phyloP scores from a whole-genome alignment of 441 rosid species.

The Dalechampia spathulata region DNA sequence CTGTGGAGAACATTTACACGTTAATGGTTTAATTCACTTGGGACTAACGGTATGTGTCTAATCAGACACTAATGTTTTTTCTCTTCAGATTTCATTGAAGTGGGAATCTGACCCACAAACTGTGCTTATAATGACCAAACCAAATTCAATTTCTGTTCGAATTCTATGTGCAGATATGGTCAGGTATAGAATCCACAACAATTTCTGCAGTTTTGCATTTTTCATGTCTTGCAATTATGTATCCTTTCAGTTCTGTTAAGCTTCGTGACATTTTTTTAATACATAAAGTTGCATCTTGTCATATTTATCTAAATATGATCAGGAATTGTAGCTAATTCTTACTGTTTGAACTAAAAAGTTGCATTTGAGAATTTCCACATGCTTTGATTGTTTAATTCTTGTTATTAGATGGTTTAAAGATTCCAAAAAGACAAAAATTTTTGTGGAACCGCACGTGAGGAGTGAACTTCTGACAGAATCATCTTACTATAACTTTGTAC shows the following conservation, averaged over 20 bases:
- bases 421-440: conserved; percentile 55
- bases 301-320: not conserved
- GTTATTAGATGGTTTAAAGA: conserved; percentile 81
- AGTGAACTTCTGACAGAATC: conserved; percentile 77
- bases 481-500: conserved; percentile 58
- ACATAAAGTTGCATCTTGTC: not conserved
- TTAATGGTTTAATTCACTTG: conserved; percentile 13
- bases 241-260: not conserved
- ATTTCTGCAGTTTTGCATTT: not conserved
- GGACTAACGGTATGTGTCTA: conserved; percentile 17
- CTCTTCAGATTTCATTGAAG: conserved; percentile 71
- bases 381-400: conserved; percentile 9
- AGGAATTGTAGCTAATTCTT: too few relatives aligned
- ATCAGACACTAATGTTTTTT: conserved; percentile 25
- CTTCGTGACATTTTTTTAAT: not conserved
- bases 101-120: conserved; percentile 95
- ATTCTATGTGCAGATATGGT: conserved; percentile 76
- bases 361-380: not conserved
- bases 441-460: conserved; percentile 83
- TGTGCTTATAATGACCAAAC: conserved; percentile 83
- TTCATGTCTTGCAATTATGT: not conserved
- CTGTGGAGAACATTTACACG: too few relatives aligned
- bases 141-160: conserved; percentile 76
- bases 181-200: conserved; percentile 39
- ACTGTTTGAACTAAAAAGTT: too few relatives aligned